These are phyloP conservation scores for Cyanophora paradoxa DNA, from an alignment of 78 protist genomes.

Conservation along the genomic window DNA sequence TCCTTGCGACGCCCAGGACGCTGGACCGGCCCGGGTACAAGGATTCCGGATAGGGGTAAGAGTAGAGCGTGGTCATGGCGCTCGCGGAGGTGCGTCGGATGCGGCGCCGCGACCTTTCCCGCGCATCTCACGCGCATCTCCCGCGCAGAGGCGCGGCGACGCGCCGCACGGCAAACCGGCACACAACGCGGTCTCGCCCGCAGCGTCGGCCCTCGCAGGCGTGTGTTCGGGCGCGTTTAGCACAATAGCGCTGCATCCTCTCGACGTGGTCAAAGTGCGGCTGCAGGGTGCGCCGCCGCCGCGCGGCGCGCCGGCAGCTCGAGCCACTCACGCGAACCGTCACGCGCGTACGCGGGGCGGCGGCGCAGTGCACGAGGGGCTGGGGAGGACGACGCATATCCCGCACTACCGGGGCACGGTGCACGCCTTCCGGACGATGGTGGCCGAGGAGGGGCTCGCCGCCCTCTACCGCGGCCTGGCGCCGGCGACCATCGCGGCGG, in stretches of 20 bases:
- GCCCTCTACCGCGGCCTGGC: conserved; percentile 24
- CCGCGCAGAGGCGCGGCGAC: no score
- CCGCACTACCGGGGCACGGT: neutral
- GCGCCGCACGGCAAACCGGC: no score
- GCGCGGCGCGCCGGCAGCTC: neutral
- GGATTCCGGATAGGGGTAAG: no score
- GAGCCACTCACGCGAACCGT: neutral
- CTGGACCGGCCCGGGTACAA: no score
- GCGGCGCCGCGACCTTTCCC: no score
- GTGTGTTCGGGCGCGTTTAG: neutral
- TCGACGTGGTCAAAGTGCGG: conserved; percentile 9
- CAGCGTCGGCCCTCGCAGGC: no score
- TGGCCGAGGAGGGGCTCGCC: neutral
- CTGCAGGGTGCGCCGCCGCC: neutral
- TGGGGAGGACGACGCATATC: neutral
- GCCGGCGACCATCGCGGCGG: conserved; percentile 17
- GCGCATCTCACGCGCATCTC: no score
- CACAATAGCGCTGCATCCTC: conserved; percentile 3
- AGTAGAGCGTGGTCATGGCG: no score
- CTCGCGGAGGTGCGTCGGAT: no score
- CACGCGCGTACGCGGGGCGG: no score
- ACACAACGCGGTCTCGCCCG: no score
- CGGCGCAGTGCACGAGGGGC: neutral
- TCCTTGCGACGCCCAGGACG: no score
- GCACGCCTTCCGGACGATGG: neutral